Evolutionary conservation across 1,139 yeast genomes (phyloP).

Genomic region (Taphrina communis): DNA sequence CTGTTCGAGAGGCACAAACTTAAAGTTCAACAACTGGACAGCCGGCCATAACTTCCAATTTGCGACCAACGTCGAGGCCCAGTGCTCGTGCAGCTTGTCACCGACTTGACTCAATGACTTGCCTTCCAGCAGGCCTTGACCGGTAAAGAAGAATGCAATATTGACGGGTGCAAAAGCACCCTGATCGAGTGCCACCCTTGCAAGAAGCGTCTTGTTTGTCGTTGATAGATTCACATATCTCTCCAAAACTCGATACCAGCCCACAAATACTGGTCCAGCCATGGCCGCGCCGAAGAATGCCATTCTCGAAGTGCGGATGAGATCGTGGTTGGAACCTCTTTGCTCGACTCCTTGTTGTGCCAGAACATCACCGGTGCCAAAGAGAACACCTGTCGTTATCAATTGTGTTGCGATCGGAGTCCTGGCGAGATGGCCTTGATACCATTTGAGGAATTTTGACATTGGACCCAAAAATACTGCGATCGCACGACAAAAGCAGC

Average conservation of each 20-base stretch:
- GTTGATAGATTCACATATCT: slow-evolving; percentile 29
- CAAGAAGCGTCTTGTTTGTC: slow-evolving; percentile 25
- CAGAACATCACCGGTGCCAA: slow-evolving; percentile 74
- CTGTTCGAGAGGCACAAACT: slow-evolving; percentile 46
- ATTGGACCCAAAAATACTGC: background rate
- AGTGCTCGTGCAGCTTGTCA: slow-evolving; percentile 44
- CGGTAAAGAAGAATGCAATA: slow-evolving; percentile 70
- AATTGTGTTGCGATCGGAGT: slow-evolving; percentile 50
- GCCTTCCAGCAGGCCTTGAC: slow-evolving; percentile 72
- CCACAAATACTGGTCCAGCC: slow-evolving; percentile 71
- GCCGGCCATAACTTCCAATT: slow-evolving; percentile 91
- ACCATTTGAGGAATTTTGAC: slow-evolving; percentile 44
- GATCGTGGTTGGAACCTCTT: slow-evolving; percentile 45
- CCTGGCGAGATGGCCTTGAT: slow-evolving; percentile 44
- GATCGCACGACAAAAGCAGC: too few relatives aligned
- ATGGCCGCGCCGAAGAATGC: slow-evolving; percentile 73
- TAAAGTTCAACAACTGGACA: slow-evolving; percentile 75
- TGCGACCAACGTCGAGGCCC: slow-evolving; percentile 45
- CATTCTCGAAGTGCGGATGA: slow-evolving; percentile 66
- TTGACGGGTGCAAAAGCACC: slow-evolving; percentile 73
- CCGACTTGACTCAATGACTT: slow-evolving; percentile 51
- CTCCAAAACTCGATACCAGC: slow-evolving; percentile 43
- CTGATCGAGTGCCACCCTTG: slow-evolving; percentile 60
- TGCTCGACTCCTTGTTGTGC: slow-evolving; percentile 64
- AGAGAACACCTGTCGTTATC: slow-evolving; percentile 54